A percentile compares a stretch with the other conserved stretches of the same genome.
These are phyloP conservation scores for Musa troglodytarum DNA, from an alignment of 176 grass and related monocot genomes.

Conservation along the genomic window DNA sequence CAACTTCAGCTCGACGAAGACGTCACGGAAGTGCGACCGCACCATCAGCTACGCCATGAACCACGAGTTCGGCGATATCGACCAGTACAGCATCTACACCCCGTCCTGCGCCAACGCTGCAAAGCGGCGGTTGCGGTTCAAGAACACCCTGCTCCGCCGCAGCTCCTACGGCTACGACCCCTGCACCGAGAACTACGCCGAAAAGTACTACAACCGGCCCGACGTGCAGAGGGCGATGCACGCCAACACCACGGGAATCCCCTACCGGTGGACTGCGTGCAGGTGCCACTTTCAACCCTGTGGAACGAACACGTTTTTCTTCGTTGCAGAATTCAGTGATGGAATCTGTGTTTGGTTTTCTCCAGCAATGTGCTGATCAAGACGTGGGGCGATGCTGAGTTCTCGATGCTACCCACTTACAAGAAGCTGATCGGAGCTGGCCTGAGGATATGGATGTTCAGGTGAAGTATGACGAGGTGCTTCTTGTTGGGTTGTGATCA, in stretches of 20 bases:
- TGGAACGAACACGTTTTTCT: too few species aligned
- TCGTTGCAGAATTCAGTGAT: too few species aligned
- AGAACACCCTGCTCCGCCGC: slow-evolving; percentile 58
- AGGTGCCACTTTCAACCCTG: slow-evolving; percentile 29
- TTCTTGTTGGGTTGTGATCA: too few species aligned
- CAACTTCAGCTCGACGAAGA: slow-evolving; percentile 65
- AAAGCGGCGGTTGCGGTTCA: slow-evolving; percentile 32
- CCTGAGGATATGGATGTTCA: slow-evolving; percentile 79
- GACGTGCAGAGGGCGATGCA: slow-evolving; percentile 88
- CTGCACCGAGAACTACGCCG: slow-evolving; percentile 87
- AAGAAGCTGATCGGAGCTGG: slow-evolving; percentile 58
- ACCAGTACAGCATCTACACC: slow-evolving; percentile 99
- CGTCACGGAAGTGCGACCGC: slow-evolving; percentile 43
- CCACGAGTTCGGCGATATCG: slow-evolving; percentile 97
- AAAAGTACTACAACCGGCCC: slow-evolving; percentile 75
- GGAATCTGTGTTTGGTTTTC: neutral
- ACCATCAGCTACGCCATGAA: slow-evolving; percentile 83
- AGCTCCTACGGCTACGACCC: slow-evolving; percentile 77
- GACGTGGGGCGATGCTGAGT: slow-evolving; percentile 58
- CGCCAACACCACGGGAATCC: slow-evolving; percentile 64
- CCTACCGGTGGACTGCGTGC: slow-evolving; percentile 92
- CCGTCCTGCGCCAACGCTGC: slow-evolving; percentile 44
- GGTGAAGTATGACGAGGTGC: slow-evolving; percentile 22
- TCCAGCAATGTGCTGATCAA: slow-evolving; percentile 78
- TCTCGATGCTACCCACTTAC: slow-evolving; percentile 82